Evolutionary conservation across 345 rosid species (phyloP).

Genomic region (Fremontodendron californicum): DNA sequence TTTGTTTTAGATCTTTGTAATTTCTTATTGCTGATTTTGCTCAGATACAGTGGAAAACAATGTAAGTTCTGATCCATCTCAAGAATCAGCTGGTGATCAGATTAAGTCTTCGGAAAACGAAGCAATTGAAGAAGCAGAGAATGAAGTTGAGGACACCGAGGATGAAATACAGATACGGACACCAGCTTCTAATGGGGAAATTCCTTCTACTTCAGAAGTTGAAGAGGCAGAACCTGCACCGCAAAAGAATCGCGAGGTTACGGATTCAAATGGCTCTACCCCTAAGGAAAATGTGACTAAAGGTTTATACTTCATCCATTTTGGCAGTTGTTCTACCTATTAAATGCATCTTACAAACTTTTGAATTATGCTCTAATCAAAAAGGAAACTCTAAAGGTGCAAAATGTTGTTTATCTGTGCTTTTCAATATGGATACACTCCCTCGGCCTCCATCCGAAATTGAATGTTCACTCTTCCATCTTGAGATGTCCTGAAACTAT

Average conservation of each 20-base stretch:
- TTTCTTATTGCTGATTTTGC: constrained; percentile 12
- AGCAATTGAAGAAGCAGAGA: constrained; percentile 31
- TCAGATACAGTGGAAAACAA: constrained; percentile 34
- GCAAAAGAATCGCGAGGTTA: constrained; percentile 28
- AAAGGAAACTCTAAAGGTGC: neutral
- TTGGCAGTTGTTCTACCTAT: neutral
- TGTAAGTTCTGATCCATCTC: constrained; percentile 34
- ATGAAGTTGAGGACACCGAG: constrained; percentile 29
- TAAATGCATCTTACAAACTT: neutral
- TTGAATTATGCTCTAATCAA: neutral
- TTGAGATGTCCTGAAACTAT: neutral
- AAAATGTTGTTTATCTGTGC: neutral
- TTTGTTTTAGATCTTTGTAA: neutral
- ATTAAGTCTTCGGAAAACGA: constrained; percentile 32
- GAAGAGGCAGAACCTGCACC: constrained; percentile 37
- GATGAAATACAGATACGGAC: constrained; percentile 37
- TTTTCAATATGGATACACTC: neutral
- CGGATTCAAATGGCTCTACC: constrained; percentile 31
- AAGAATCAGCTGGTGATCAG: constrained; percentile 26
- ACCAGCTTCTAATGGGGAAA: constrained; percentile 35
- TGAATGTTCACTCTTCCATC: neutral
- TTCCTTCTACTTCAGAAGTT: constrained; percentile 23
- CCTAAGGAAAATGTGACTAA: constrained; percentile 26
- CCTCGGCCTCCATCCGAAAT: neutral
- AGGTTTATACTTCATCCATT: constrained; percentile 36